Evolutionary conservation across 139 green algal species (phyloP).

Genomic region (Picochlorum sp.): DNA sequence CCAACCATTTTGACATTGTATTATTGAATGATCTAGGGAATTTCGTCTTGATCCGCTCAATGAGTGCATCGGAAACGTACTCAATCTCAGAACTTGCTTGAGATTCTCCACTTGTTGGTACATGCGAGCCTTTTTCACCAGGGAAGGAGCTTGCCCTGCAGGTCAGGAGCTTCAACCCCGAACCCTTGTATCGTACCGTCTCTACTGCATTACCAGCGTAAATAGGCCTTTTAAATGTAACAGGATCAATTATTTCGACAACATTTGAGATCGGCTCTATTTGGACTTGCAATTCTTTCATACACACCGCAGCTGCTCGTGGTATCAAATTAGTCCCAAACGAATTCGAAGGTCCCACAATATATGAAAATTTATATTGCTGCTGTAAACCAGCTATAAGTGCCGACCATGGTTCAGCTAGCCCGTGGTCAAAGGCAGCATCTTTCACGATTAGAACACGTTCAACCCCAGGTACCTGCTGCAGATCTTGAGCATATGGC

Average conservation of each 20-base stretch:
- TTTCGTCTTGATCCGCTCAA: slow-evolving; percentile 31
- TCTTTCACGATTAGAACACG: slow-evolving; percentile 48
- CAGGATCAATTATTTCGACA: slow-evolving; percentile 29
- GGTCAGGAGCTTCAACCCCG: slow-evolving; percentile 47
- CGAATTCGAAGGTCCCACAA: slow-evolving; percentile 53
- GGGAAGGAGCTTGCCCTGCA: slow-evolving; percentile 65
- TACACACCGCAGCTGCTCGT: slow-evolving; percentile 63
- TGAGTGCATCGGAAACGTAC: background rate
- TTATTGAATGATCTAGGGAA: no score
- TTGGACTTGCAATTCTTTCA: slow-evolving; percentile 62
- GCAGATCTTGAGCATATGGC: background rate
- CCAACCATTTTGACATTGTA: slow-evolving; percentile 28
- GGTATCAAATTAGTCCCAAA: slow-evolving; percentile 79
- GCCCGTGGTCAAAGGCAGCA: slow-evolving; percentile 30
- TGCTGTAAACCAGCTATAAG: slow-evolving; percentile 31
- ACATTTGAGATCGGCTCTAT: slow-evolving; percentile 64
- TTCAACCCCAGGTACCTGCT: no score
- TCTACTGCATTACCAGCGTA: slow-evolving; percentile 85
- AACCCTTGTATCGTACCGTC: slow-evolving; percentile 41
- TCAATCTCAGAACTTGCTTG: slow-evolving; percentile 2
- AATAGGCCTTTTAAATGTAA: slow-evolving; percentile 71
- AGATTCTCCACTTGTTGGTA: no score
- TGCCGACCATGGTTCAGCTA: slow-evolving; percentile 46
- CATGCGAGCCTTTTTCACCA: no score
- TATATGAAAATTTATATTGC: slow-evolving; percentile 45